These are phyloP conservation scores for Ceratorhiza oryzae-sativae DNA, from an alignment of 1,284 basidiomycete species.

Conservation along the genomic window DNA sequence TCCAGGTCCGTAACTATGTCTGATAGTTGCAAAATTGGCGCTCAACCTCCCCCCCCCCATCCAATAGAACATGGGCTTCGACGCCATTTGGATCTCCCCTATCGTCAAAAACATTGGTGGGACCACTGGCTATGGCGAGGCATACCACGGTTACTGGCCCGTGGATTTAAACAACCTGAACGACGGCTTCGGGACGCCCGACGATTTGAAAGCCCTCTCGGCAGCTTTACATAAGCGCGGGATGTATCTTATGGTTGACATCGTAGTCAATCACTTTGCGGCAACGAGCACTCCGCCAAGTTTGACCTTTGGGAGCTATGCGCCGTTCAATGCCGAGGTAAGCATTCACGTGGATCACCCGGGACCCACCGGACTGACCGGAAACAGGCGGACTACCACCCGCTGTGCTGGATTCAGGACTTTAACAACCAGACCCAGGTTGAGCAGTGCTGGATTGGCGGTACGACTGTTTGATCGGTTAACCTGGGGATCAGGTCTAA, in stretches of 20 bases:
- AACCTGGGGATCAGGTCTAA: not conserved
- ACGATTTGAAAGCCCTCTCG: constrained; percentile 54
- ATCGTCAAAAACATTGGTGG: constrained; percentile 52
- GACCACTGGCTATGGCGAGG: constrained; percentile 47
- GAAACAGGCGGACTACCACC: constrained; percentile 50
- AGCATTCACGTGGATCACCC: not conserved
- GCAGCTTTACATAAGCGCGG: constrained; percentile 53
- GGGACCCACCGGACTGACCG: not conserved
- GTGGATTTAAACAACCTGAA: constrained; percentile 51
- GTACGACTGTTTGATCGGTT: not conserved
- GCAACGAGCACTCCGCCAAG: constrained; percentile 43
- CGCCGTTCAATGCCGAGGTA: constrained; percentile 49
- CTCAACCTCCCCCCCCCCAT: not conserved
- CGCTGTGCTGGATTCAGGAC: constrained; percentile 53
- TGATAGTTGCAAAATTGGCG: not conserved
- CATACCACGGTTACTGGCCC: constrained; percentile 51
- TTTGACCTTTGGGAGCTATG: constrained; percentile 45
- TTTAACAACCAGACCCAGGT: constrained; percentile 54
- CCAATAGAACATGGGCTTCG: constrained; percentile 47
- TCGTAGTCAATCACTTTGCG: constrained; percentile 57
- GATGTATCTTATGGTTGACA: constrained; percentile 60
- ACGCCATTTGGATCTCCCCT: constrained; percentile 56
- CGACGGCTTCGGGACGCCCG: constrained; percentile 52
- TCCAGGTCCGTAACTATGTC: constrained; percentile 40
- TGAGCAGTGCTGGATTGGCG: constrained; percentile 51